Evolutionary conservation across 768 basidiomycete genomes (phyloP), one percentile per base, ranked within the genome.

Genomic region (Lactarius trivialis): DNA sequence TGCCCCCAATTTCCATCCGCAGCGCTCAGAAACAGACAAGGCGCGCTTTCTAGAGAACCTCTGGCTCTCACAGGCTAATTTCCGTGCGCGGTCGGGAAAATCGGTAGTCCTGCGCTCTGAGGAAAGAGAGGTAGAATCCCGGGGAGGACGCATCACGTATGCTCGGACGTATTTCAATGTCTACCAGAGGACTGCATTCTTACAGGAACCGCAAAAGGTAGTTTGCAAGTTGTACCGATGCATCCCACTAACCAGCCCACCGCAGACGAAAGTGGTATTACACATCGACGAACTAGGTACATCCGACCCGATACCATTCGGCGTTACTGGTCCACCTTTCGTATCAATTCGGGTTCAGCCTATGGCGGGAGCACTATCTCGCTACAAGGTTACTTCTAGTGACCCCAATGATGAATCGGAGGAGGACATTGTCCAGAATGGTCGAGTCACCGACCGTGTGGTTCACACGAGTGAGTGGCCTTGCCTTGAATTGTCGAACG

Each of bases 91-190:
- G 56, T 73, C 79, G 8, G 88, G 87, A 0, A 87, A 89, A 69
- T 89, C 88, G 2, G 85, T 89, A 19, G 83, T 88, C 11, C 75
- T 92, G 15, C 78, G 80, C 64, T 79, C 88, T 5, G 82, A 88
- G 19, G 90, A 91, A 60, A 78, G 80, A 64, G 89, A 92, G 71
- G 88, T 95, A 3, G 88, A 93, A 70, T 81, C 77, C 21, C 80
- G 81, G 60, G 85, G 86, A 12, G 85, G 86, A 12, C 81, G 78
- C 64, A 74, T 78, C 32, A 89, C 86, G 11, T 70, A 81, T 55
- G 92, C 91, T 17, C 81, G 85, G 61, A 86, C 91, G n/a, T 96
- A 88, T 72, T 95, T 85, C 76, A 94, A 95, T 69, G 82, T 96
- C 19, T 96, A 94, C 71, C 85, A 91, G 68, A 79, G 90, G 45